These are phyloP conservation scores for Ascochyta lentis DNA, from an alignment of 2,329 filamentous ascomycete species.

Conservation along the genomic window DNA sequence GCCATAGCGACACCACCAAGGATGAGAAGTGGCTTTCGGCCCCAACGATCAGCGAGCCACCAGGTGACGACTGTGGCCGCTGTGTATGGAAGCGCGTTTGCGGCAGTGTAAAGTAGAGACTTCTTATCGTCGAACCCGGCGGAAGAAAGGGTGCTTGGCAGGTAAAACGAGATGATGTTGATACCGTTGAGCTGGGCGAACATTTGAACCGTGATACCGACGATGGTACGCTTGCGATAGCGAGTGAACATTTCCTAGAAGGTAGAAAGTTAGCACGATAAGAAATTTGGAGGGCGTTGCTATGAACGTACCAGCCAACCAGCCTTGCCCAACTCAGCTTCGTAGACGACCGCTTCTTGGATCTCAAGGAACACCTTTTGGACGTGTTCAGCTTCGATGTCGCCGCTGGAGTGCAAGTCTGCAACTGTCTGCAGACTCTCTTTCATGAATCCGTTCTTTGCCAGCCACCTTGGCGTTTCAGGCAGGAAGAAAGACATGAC, in stretches of 20 bases:
- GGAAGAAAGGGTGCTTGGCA: constrained; percentile 46
- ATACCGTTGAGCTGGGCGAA: constrained; percentile 53
- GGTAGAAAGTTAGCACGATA: background rate
- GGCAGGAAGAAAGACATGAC: constrained; percentile 49
- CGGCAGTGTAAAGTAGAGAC: constrained; percentile 51
- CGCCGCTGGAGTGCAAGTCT: constrained; percentile 49
- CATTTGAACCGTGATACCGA: constrained; percentile 52
- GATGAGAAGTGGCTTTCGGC: constrained; percentile 49
- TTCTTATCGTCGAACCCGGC: constrained; percentile 49
- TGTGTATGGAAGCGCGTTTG: constrained; percentile 51
- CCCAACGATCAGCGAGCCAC: constrained; percentile 52
- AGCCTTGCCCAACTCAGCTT: constrained; percentile 44
- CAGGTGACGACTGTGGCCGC: constrained; percentile 50
- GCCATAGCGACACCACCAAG: constrained; percentile 45
- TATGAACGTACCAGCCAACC: constrained; percentile 37
- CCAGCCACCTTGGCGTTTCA: constrained; percentile 52
- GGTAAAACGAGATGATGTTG: constrained; percentile 54
- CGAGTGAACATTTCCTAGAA: constrained; percentile 52
- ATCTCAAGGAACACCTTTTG: constrained; percentile 49
- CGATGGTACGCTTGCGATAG: constrained; percentile 52
- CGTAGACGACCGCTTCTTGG: constrained; percentile 49
- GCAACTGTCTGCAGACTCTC: constrained; percentile 52
- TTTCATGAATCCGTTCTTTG: constrained; percentile 50
- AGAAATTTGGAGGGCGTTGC: no score
- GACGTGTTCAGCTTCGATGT: constrained; percentile 45